Evolutionary conservation across 139 green algal genomes (phyloP).

Genomic region (Chlamydomonas schloesseri): DNA sequence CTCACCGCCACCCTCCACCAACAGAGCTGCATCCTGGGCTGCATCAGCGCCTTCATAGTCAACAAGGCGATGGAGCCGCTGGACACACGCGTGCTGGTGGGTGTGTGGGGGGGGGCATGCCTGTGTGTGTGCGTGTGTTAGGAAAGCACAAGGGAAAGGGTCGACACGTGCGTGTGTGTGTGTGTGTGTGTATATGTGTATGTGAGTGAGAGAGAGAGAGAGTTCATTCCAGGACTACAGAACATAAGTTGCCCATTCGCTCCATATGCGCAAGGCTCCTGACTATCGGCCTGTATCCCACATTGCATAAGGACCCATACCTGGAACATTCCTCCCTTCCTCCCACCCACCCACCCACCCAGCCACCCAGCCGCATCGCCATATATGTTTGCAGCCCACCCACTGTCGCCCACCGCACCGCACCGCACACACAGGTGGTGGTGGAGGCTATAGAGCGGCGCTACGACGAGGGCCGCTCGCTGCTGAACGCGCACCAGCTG

Average conservation of each 20-base stretch:
- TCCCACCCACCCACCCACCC: too few relatives aligned
- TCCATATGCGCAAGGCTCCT: too few relatives aligned
- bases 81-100: constrained; percentile 37
- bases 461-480: constrained; percentile 37
- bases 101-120: not conserved
- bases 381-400: too few relatives aligned
- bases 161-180: not conserved
- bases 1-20: too few relatives aligned
- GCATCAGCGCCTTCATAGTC: constrained; percentile 27
- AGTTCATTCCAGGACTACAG: too few relatives aligned
- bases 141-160: not conserved
- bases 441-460: constrained; percentile 36
- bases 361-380: too few relatives aligned
- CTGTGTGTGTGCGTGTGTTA: not conserved
- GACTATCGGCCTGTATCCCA: too few relatives aligned
- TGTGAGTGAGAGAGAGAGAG: too few relatives aligned
- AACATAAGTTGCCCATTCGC: too few relatives aligned
- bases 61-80: constrained; percentile 30
- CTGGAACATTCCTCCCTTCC: too few relatives aligned
- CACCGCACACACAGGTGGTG: constrained; percentile 25
- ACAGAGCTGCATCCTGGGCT: constrained; percentile 16
- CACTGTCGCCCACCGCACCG: not conserved
- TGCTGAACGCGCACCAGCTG: constrained; percentile 29
- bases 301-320: too few relatives aligned
- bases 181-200: too few relatives aligned